Conservation (phyloP, 768 basidiomycete species). For the Russula brevipes region DNA sequence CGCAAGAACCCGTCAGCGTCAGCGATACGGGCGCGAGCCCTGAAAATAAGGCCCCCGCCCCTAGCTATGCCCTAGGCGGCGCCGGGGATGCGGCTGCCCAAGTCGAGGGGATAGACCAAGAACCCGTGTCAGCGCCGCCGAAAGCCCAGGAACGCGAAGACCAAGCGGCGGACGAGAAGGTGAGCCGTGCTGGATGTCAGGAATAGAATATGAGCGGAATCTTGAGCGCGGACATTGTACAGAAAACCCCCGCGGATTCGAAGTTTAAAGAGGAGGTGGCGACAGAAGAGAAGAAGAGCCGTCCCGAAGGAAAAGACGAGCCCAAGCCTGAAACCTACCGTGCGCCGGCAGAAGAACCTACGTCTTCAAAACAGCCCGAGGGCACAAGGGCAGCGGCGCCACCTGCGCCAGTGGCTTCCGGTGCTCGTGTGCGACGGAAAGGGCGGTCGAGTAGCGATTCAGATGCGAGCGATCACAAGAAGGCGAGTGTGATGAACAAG, state of each 20-base stretch:
- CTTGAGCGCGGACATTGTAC: background rate
- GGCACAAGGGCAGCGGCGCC: background rate
- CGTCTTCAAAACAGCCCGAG: background rate
- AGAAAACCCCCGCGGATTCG: background rate
- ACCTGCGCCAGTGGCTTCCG: background rate
- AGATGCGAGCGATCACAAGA: slow-evolving; percentile 16
- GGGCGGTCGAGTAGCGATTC: slow-evolving; percentile 19
- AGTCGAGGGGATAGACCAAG: background rate
- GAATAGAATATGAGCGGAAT: background rate
- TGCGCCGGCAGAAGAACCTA: background rate
- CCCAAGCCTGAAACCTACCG: background rate
- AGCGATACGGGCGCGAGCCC: background rate
- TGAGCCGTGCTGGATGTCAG: background rate
- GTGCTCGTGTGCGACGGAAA: background rate
- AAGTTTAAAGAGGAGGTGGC: slow-evolving; percentile 2
- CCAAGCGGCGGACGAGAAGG: background rate
- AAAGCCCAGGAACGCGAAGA: background rate
- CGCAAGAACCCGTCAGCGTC: background rate
- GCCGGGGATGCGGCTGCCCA: background rate
- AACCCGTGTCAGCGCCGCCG: background rate
- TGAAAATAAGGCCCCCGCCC: background rate
- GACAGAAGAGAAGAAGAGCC: background rate
- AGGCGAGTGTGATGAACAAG: slow-evolving; percentile 15
- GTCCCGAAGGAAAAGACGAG: background rate
- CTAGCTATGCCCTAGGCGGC: background rate